A percentile compares a stretch with the other conserved stretches of the same genome.
Evolutionary conservation across 805 yeast species (phyloP).

Genomic region (Scheffersomyces amazonensis): DNA sequence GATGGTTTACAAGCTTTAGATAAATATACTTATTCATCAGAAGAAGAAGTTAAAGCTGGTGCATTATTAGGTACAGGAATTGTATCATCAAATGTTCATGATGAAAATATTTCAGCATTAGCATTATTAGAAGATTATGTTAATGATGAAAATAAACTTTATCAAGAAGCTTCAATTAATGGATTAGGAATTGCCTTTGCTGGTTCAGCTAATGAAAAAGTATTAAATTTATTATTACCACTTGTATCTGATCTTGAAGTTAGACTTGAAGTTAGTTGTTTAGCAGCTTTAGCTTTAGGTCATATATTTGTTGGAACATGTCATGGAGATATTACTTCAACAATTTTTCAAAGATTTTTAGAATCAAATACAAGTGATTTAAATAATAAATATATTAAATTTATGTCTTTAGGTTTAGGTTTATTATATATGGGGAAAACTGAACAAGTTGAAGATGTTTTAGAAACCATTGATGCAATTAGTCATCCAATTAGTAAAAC

Average conservation of each 20-base stretch:
- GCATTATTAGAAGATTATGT: slow-evolving; percentile 83
- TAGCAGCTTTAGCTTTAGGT: slow-evolving; percentile 90
- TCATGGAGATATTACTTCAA: slow-evolving; percentile 90
- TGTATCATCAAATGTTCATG: slow-evolving; percentile 88
- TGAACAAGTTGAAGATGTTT: slow-evolving; percentile 89
- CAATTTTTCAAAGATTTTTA: slow-evolving; percentile 83
- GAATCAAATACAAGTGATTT: slow-evolving; percentile 81
- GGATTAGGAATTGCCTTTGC: slow-evolving; percentile 95
- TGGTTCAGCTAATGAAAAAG: slow-evolving; percentile 86
- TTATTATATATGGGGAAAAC: slow-evolving; percentile 89
- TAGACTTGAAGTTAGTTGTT: slow-evolving; percentile 73
- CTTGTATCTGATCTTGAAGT: slow-evolving; percentile 73
- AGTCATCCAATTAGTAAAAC: slow-evolving; percentile 92
- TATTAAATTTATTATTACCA: slow-evolving; percentile 74
- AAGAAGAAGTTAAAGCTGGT: slow-evolving; percentile 90
- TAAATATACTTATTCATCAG: slow-evolving; percentile 80
- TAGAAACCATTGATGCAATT: slow-evolving; percentile 91
- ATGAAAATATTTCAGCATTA: slow-evolving; percentile 91
- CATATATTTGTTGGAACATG: slow-evolving; percentile 95
- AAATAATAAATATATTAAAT: slow-evolving; percentile 81
- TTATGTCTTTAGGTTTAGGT: slow-evolving; percentile 90
- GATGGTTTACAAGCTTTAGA: slow-evolving; percentile 90
- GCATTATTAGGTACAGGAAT: slow-evolving; percentile 94
- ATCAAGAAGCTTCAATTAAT: slow-evolving; percentile 78
- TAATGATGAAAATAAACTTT: slow-evolving; percentile 55